Conservation (phyloP, 331 rosid genomes). For the Stylosanthes scabra region DNA sequence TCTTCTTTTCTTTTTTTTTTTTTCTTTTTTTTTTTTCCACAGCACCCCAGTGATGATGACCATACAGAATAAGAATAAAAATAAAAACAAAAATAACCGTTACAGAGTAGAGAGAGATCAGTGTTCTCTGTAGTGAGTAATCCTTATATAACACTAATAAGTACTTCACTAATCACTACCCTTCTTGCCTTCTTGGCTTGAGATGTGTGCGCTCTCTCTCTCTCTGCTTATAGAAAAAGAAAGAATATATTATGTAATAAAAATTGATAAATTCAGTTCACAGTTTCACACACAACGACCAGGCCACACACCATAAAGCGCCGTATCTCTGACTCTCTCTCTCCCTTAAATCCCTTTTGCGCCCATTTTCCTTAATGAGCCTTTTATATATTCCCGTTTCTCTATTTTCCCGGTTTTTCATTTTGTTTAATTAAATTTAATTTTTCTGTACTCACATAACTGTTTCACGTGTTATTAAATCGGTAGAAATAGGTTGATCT, state of each 20-base stretch:
- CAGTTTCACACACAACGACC: neutral
- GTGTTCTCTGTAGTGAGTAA: neutral
- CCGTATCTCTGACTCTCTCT: conserved; percentile 33
- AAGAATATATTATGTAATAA: neutral
- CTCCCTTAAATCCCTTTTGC: neutral
- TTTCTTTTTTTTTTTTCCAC: neutral
- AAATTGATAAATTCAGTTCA: neutral
- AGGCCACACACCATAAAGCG: conserved; percentile 17
- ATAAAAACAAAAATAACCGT: conserved; percentile 59
- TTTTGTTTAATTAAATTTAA: no score
- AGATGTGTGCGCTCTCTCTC: conserved; percentile 42
- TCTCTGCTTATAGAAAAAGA: neutral
- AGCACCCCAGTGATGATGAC: no score
- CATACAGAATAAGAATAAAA: neutral
- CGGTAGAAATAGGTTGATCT: no score
- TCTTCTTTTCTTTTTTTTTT: neutral
- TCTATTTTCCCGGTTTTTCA: no score
- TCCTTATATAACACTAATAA: neutral
- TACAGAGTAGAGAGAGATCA: conserved; percentile 45
- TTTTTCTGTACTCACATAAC: no score
- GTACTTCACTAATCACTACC: conserved; percentile 35
- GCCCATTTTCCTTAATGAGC: no score
- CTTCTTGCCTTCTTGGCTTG: conserved; percentile 44
- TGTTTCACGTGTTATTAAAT: no score
- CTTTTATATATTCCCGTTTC: no score